These are phyloP conservation scores for Pyronema domesticum DNA, from an alignment of 495 filamentous ascomycete species.

Conservation along the genomic window DNA sequence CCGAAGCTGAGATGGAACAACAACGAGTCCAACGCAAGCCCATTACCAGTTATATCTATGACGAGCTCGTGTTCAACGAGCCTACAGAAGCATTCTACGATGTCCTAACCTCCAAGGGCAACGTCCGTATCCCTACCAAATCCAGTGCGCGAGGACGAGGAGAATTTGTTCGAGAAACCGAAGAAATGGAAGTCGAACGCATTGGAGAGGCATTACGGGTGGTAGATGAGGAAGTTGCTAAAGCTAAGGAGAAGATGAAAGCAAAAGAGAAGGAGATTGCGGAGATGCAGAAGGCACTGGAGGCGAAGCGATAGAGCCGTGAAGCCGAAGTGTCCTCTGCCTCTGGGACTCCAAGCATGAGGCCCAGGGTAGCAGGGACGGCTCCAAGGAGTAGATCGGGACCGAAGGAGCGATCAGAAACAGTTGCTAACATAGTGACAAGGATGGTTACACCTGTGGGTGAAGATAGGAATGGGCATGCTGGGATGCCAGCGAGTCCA, in stretches of 20 bases:
- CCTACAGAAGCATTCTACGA: slow-evolving; percentile 81
- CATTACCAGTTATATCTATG: slow-evolving; percentile 60
- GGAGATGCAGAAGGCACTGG: slow-evolving; percentile 35
- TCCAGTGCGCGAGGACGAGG: slow-evolving; percentile 29
- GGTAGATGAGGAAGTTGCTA: slow-evolving; percentile 50
- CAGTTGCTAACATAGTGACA: no score
- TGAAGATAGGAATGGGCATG: no score
- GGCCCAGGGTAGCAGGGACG: no score
- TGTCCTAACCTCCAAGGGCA: slow-evolving; percentile 47
- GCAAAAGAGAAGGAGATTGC: slow-evolving; percentile 47
- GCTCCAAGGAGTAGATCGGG: no score
- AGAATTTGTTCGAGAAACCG: slow-evolving; percentile 45
- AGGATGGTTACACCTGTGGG: no score
- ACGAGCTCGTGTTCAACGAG: slow-evolving; percentile 91
- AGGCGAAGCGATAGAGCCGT: slow-evolving; percentile 12
- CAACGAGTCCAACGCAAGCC: slow-evolving; percentile 42
- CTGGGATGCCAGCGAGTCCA: no score
- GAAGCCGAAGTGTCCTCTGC: neutral
- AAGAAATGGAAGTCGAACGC: slow-evolving; percentile 47
- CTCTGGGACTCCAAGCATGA: neutral
- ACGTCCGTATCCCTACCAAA: slow-evolving; percentile 29
- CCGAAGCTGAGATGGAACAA: slow-evolving; percentile 47
- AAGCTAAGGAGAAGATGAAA: slow-evolving; percentile 45
- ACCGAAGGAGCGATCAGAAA: neutral
- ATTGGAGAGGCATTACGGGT: slow-evolving; percentile 43